Evolutionary conservation across 73 alveolate species (phyloP).

Genomic region (Paramecium sexaurelia): DNA sequence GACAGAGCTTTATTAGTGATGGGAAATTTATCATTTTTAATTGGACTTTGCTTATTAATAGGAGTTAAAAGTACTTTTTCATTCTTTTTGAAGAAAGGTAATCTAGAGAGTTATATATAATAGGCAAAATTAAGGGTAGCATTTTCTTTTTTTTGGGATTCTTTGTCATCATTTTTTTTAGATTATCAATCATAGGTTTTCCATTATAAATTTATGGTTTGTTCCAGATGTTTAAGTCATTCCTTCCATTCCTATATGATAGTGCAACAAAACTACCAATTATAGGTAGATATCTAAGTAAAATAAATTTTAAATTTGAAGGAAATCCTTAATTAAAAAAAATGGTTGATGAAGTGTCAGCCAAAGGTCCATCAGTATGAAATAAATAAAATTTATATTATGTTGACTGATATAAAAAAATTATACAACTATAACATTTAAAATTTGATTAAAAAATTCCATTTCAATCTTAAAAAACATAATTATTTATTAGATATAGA

Average conservation of each 20-base stretch:
- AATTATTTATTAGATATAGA: too few species aligned
- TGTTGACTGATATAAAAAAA: neutral
- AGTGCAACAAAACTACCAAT: slow-evolving; percentile 58
- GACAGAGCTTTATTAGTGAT: slow-evolving; percentile 37
- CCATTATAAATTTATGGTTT: slow-evolving; percentile 58
- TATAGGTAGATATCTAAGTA: slow-evolving; percentile 65
- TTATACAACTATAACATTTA: too few species aligned
- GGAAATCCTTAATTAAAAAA: slow-evolving; percentile 34
- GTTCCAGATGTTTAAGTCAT: slow-evolving; percentile 64
- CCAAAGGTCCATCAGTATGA: slow-evolving; percentile 32
- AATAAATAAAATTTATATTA: neutral
- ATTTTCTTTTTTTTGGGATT: slow-evolving; percentile 27
- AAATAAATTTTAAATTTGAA: neutral
- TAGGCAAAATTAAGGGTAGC: slow-evolving; percentile 38
- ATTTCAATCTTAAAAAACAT: too few species aligned
- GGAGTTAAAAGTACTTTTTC: slow-evolving; percentile 10
- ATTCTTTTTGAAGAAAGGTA: slow-evolving; percentile 25
- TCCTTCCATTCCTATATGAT: slow-evolving; percentile 66
- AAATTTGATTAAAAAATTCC: too few species aligned
- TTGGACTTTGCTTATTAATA: slow-evolving; percentile 2
- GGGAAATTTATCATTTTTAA: slow-evolving; percentile 33
- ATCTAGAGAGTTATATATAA: neutral
- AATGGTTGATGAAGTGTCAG: slow-evolving; percentile 44
- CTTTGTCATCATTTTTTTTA: neutral
- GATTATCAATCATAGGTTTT: slow-evolving; percentile 55